phyloP scores from a whole-genome alignment of 352 stramenopile genomes.

The Pythium vanterpoolii region DNA sequence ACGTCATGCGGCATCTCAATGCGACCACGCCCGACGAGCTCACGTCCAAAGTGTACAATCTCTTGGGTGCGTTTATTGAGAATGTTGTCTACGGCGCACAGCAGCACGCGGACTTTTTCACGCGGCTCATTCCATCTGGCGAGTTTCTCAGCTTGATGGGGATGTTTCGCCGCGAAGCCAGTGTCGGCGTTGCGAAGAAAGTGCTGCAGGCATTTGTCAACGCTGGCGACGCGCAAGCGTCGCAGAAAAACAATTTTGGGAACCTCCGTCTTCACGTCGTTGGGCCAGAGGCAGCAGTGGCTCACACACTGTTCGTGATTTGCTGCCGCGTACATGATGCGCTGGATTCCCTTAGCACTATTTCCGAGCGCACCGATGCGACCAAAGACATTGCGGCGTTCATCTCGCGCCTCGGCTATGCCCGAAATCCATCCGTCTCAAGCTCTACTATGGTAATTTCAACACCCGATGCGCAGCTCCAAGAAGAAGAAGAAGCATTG shows the following conservation, averaged over 20 bases:
- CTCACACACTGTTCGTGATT: constrained; percentile 86
- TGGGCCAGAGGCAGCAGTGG: constrained; percentile 67
- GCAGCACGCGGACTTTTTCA: constrained; percentile 66
- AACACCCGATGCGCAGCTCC: constrained; percentile 15
- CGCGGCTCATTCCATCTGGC: constrained; percentile 64
- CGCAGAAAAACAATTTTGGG: constrained; percentile 20
- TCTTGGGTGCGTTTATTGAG: constrained; percentile 70
- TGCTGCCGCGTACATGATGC: constrained; percentile 82
- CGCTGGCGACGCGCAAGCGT: constrained; percentile 1
- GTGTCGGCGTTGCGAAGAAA: constrained; percentile 79
- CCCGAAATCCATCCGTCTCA: constrained; percentile 1
- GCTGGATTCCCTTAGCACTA: constrained; percentile 74
- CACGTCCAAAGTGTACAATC: constrained; percentile 60
- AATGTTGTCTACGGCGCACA: constrained; percentile 76
- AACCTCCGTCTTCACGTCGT: constrained; percentile 62
- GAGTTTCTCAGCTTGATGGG: constrained; percentile 82
- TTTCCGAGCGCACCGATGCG: constrained; percentile 49
- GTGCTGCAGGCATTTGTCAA: constrained; percentile 76
- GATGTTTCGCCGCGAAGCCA: constrained; percentile 83
- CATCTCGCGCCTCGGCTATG: constrained; percentile 58
- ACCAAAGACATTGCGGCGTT: constrained; percentile 78
- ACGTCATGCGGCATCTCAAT: constrained; percentile 83
- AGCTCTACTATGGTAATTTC: not conserved
- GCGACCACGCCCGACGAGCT: constrained; percentile 51
- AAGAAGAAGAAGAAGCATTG: constrained; percentile 79